Evolutionary conservation across 352 stramenopile genomes (phyloP).

Genomic region (Pythium scleroteichum): DNA sequence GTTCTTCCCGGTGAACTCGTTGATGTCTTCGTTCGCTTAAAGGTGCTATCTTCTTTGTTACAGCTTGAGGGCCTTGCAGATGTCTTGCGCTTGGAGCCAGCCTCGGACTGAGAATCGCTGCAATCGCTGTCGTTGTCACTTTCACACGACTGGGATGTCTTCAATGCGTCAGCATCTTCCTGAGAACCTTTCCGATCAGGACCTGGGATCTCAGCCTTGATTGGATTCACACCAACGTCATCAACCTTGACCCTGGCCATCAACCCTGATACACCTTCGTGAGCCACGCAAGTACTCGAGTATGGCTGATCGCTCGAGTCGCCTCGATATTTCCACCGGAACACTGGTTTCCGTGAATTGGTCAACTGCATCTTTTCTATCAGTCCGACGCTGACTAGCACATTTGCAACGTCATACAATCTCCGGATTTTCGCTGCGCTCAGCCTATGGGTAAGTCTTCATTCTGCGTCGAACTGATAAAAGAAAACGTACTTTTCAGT

Average conservation of each 20-base stretch:
- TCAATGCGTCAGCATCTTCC: conserved; percentile 24
- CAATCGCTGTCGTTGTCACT: conserved; percentile 61
- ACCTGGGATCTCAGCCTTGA: conserved; percentile 26
- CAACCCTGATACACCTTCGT: not conserved
- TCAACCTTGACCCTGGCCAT: conserved; percentile 17
- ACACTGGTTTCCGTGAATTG: conserved; percentile 81
- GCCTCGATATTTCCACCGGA: conserved; percentile 67
- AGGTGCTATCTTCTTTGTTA: conserved; percentile 32
- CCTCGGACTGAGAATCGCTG: conserved; percentile 57
- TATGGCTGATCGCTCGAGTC: not conserved
- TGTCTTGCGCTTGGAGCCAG: conserved; percentile 42
- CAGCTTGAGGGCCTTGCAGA: not conserved
- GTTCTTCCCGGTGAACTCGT: conserved; percentile 19
- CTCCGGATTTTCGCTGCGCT: conserved; percentile 91
- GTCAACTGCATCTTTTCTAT: conserved; percentile 89
- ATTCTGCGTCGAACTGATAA: not conserved
- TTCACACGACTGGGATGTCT: conserved; percentile 63
- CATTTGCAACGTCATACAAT: conserved; percentile 98
- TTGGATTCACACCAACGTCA: not conserved
- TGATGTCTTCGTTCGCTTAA: conserved; percentile 26
- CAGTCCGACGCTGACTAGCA: conserved; percentile 92
- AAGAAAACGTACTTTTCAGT: conserved; percentile 63
- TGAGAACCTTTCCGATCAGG: conserved; percentile 7
- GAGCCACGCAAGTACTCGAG: not conserved
- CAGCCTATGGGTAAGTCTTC: not conserved